These are phyloP conservation scores for Lepraria neglecta DNA, from an alignment of 495 filamentous ascomycete species.

Conservation along the genomic window DNA sequence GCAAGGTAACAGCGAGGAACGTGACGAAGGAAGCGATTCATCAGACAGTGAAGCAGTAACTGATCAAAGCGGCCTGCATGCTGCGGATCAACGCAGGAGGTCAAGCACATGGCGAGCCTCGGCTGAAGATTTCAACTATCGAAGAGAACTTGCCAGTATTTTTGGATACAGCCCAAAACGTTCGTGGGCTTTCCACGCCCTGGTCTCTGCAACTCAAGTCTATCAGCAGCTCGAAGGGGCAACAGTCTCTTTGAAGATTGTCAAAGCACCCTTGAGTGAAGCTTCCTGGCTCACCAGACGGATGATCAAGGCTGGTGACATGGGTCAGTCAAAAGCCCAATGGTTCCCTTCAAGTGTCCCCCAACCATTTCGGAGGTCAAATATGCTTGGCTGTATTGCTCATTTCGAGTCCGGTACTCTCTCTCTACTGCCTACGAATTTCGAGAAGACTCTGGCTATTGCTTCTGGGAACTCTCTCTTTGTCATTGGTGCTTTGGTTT, in stretches of 20 bases:
- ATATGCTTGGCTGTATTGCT: slow-evolving; percentile 17
- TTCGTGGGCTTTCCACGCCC: slow-evolving; percentile 1
- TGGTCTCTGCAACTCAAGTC: slow-evolving; percentile 11
- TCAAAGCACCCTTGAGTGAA: slow-evolving; percentile 10
- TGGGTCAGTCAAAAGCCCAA: too few species aligned
- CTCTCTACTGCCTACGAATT: slow-evolving; percentile 10
- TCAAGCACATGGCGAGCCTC: too few species aligned
- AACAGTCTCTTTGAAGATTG: slow-evolving; percentile 20
- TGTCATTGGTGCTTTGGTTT: slow-evolving; percentile 20
- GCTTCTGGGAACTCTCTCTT: slow-evolving; percentile 26
- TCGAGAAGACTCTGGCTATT: slow-evolving; percentile 23
- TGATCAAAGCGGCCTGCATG: too few species aligned
- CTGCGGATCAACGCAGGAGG: too few species aligned
- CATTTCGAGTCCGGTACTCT: slow-evolving; percentile 18
- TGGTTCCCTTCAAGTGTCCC: too few species aligned
- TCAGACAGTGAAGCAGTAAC: too few species aligned
- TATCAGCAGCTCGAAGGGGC: slow-evolving; percentile 13
- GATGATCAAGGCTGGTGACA: too few species aligned
- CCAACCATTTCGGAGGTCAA: background rate
- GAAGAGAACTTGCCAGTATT: background rate
- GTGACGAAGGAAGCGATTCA: too few species aligned
- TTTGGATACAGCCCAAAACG: background rate
- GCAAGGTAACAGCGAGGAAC: too few species aligned
- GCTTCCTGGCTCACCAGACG: slow-evolving; percentile 3
- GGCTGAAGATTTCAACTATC: background rate